Evolutionary conservation across 75 land plant species (phyloP).

Genomic region (Pseudotsuga menziesii): DNA sequence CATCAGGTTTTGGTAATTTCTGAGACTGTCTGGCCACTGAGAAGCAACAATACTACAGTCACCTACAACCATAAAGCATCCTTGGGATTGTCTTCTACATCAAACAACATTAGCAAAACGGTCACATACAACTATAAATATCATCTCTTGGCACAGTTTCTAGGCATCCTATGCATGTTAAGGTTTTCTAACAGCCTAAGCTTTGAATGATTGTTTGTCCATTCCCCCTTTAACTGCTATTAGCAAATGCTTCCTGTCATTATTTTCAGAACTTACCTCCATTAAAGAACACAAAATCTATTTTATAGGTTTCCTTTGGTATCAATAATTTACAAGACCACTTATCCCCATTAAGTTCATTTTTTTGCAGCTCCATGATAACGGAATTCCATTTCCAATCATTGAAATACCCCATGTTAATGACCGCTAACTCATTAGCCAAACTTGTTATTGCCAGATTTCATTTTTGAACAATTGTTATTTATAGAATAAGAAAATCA

Average conservation of each 20-base stretch:
- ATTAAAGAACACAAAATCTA: constrained; percentile 89
- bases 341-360: constrained; percentile 66
- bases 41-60: no score
- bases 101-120: no score
- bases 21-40: no score
- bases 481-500: no score
- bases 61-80: no score
- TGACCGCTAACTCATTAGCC: constrained; percentile 45
- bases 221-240: constrained; percentile 67
- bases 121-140: no score
- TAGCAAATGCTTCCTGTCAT: constrained; percentile 57
- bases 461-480: no score
- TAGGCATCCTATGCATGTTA: no score
- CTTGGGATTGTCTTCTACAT: no score
- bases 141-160: no score
- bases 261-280: constrained; percentile 73
- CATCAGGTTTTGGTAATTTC: no score
- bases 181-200: no score
- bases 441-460: constrained; percentile 48
- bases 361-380: constrained; percentile 44
- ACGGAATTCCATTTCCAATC: constrained; percentile 86
- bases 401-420: constrained; percentile 78
- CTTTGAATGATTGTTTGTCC: constrained; percentile 64
- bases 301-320: constrained; percentile 70
- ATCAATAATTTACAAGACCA: constrained; percentile 75